Base-by-base conservation (phyloP, 768 basidiomycete genomes). In the Sporobolomyces roseus region DNA sequence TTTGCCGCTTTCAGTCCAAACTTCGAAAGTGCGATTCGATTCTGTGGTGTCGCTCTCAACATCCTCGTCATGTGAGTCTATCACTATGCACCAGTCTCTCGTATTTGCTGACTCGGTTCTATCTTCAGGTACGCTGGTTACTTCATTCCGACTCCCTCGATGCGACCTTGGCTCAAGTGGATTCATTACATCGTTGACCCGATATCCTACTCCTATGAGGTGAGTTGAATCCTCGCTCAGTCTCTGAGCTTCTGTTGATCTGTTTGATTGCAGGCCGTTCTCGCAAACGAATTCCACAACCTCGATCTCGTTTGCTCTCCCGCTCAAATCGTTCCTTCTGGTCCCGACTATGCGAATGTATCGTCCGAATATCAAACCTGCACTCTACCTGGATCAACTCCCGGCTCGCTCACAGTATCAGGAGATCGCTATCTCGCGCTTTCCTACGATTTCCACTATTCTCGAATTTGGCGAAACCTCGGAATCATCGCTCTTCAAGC, bases 381-480 rank as follows among this genome's bases (percentile, higher is more conserved):
- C 59, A 32, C 62, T 38, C 61, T 73, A 12, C 71, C 67, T 46
- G 71, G 71, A 27, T 91, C 88, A 12, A 1, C 73, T 27, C 78
- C 83, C 0, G 90, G 90, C 1, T 83, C 81, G 36, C 80, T 80
- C 61, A 58, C 80, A 85, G 88, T 72, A 77, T 81, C 53, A 69
- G 76, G 65, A 76, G 88, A 70, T 83, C 86, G 50, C 79, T 96
- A 96, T 77, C 78, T 93, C 54, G 71, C 79, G 16, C 84, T 82
- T 5, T 74, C 66, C 46, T 86, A 72, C 81, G 79, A 63, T 80
- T 79, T 77, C 80, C 73, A 7, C 82, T 82, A 53, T 59, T 21
- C 41, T 19, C 66, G 51, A 33, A 60, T 66, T 41, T 70, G 72
- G 65, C 41, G 59, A 25, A 73, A 73, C 63, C 93, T 92, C 76